These are phyloP conservation scores for Melanogaster broomeanus DNA, from an alignment of 768 basidiomycete genomes.

Conservation along the genomic window DNA sequence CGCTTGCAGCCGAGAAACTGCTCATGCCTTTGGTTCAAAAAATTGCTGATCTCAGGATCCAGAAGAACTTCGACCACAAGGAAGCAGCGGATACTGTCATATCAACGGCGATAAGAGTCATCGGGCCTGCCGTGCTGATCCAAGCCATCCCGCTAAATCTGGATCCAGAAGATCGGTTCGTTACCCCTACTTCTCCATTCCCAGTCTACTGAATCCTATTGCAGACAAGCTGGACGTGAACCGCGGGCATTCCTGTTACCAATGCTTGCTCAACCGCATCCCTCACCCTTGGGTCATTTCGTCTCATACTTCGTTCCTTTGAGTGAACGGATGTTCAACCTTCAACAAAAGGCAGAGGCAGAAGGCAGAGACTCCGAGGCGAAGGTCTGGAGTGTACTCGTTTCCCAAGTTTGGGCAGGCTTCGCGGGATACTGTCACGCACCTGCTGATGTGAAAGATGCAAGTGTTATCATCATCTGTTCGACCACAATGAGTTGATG, in stretches of 20 bases:
- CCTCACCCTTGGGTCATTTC: constrained; percentile 84
- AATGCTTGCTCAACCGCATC: constrained; percentile 76
- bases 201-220: constrained; percentile 7
- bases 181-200: constrained; percentile 4
- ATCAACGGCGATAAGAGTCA: constrained; percentile 76
- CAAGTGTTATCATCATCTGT: constrained; percentile 28
- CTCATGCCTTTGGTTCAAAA: constrained; percentile 68
- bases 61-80: constrained; percentile 88
- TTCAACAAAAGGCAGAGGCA: constrained; percentile 77
- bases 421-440: constrained; percentile 89
- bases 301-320: constrained; percentile 89
- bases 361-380: constrained; percentile 79
- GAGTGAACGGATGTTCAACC: constrained; percentile 89
- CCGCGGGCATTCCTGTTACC: constrained; percentile 93
- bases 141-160: constrained; percentile 81
- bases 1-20: constrained; percentile 67
- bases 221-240: constrained; percentile 69
- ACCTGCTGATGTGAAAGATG: constrained; percentile 72
- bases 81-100: constrained; percentile 82
- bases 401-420: constrained; percentile 92
- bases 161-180: constrained; percentile 76
- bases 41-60: constrained; percentile 71
- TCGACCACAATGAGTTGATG: background rate
- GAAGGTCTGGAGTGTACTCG: constrained; percentile 93
- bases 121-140: constrained; percentile 84